Evolutionary conservation across 169 alveolate species (phyloP).

Genomic region (Plasmodium knowlesi): DNA sequence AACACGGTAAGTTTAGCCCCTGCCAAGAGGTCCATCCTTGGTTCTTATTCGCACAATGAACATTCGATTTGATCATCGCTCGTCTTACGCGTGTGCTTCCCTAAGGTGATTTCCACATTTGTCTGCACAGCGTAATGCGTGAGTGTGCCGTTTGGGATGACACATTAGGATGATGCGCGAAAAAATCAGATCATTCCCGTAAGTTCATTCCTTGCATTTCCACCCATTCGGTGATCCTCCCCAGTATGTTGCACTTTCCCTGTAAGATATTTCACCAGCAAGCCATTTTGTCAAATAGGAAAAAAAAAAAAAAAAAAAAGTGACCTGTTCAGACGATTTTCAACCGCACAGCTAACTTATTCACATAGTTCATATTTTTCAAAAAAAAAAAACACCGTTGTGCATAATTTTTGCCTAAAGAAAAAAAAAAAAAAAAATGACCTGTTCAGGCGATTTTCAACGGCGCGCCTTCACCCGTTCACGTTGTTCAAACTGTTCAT

Average conservation of each 20-base stretch:
- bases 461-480: not conserved
- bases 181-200: not conserved
- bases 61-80: not conserved
- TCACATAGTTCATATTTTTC: not conserved
- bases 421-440: not conserved
- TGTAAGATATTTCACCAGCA: not conserved
- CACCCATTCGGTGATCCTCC: not conserved
- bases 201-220: not conserved
- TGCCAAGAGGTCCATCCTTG: not conserved
- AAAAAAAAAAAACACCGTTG: not conserved
- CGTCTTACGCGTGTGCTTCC: not conserved
- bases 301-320: not conserved
- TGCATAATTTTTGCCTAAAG: not conserved
- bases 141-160: not conserved
- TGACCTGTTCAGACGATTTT: not conserved
- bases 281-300: not conserved
- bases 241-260: not conserved
- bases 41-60: not conserved
- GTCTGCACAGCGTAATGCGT: not conserved
- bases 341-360: not conserved
- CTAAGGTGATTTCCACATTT: not conserved
- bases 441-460: not conserved
- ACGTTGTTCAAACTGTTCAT: not conserved
- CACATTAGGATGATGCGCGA: not conserved
- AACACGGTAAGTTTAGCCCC: not conserved